A percentile compares a stretch with the other conserved stretches of the same genome.
Conservation (phyloP, 768 basidiomycete species). For the Obba rivulosa region DNA sequence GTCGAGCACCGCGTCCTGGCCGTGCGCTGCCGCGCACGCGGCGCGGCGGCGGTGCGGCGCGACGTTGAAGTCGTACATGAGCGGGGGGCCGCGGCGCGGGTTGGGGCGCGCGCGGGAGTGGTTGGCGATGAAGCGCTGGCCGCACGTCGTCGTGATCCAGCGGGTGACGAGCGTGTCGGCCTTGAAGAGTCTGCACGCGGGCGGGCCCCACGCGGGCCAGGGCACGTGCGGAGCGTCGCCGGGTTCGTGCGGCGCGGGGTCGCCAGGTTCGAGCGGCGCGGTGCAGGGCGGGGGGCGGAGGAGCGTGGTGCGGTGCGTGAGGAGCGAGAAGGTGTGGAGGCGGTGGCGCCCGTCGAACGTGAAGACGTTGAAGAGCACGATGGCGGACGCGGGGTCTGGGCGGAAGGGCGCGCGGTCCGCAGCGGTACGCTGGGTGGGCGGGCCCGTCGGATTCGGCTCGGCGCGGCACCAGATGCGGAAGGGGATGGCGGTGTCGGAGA, state of each 20-base stretch:
- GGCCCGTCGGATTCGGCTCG: constrained; percentile 20
- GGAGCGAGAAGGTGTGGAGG: constrained; percentile 16
- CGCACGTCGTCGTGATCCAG: constrained; percentile 28
- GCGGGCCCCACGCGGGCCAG: constrained; percentile 22
- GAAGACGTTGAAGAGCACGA: constrained; percentile 18
- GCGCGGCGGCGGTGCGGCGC: constrained; percentile 6
- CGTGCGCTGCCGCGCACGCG: constrained; percentile 1
- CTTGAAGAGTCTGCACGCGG: constrained; percentile 20
- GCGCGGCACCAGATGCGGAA: constrained; percentile 22
- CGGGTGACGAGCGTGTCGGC: constrained; percentile 16
- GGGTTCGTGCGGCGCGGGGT: background rate
- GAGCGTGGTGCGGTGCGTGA: constrained; percentile 20
- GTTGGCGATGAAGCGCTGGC: constrained; percentile 20
- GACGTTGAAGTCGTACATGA: constrained; percentile 21
- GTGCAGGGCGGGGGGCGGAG: constrained; percentile 1
- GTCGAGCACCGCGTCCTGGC: background rate
- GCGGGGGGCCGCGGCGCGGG: constrained; percentile 1
- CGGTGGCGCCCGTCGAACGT: constrained; percentile 3
- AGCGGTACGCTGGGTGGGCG: background rate
- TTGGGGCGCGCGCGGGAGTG: constrained; percentile 3
- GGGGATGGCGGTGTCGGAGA: constrained; percentile 8
- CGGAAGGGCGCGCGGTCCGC: constrained; percentile 12
- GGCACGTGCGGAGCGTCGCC: background rate
- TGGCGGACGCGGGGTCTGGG: constrained; percentile 16
- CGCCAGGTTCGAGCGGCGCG: background rate